phyloP scores from a whole-genome alignment of 495 filamentous ascomycete species.

The Copromyces sp. region DNA sequence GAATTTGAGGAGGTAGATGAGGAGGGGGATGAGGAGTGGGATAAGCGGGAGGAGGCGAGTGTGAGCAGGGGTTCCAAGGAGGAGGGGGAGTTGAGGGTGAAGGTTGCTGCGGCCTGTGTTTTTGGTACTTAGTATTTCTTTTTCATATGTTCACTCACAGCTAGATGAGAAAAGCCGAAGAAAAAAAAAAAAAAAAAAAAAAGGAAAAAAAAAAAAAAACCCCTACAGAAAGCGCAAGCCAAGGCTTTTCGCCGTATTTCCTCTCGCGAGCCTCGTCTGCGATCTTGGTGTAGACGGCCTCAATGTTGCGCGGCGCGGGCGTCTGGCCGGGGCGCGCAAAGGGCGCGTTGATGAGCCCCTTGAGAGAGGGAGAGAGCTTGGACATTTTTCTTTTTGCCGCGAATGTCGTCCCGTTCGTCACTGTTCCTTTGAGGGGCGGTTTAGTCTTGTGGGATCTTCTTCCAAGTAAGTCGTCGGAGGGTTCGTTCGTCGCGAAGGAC shows the following conservation, averaged over 20 bases:
- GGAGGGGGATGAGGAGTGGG: background rate
- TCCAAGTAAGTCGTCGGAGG: background rate
- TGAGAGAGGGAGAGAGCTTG: conserved; percentile 55
- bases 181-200: background rate
- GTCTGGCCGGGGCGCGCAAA: conserved; percentile 56
- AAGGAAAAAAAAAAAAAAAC: background rate
- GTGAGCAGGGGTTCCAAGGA: conserved; percentile 31
- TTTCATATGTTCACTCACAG: too few species aligned
- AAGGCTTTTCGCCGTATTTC: conserved; percentile 48
- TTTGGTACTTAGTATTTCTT: too few species aligned
- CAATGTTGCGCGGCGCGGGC: conserved; percentile 50
- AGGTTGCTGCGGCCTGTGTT: conserved; percentile 23
- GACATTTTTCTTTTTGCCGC: conserved; percentile 41
- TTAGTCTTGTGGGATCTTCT: background rate
- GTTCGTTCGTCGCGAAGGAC: background rate
- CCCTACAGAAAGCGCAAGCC: conserved; percentile 54
- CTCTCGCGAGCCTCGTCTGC: conserved; percentile 41
- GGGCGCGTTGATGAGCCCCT: conserved; percentile 60
- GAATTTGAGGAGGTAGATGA: conserved; percentile 4
- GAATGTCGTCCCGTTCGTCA: background rate
- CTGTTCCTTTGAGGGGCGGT: background rate
- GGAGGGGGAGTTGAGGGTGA: conserved; percentile 29
- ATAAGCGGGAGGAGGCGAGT: conserved; percentile 32
- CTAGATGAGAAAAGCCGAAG: too few species aligned
- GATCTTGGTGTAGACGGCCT: conserved; percentile 49